Conservation (phyloP, 139 green algal species). For the Zygnema cylindricum region DNA sequence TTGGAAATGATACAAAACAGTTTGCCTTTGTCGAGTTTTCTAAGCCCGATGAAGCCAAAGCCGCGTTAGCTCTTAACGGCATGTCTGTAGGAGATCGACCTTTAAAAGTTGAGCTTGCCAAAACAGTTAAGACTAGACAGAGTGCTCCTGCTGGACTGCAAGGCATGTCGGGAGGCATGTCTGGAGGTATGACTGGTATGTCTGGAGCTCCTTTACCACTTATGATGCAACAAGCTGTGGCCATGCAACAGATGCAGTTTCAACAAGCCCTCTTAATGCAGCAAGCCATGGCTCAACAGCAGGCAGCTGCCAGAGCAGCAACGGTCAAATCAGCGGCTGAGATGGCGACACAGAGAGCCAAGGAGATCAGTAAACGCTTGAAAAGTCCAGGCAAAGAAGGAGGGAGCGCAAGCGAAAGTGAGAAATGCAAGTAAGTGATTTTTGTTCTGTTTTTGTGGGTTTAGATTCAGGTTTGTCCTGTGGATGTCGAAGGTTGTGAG, state of each 20-base stretch:
- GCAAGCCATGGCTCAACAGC: constrained; percentile 66
- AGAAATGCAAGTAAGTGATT: constrained; percentile 35
- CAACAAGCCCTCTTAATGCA: constrained; percentile 70
- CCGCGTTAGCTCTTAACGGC: constrained; percentile 65
- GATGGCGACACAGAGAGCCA: constrained; percentile 63
- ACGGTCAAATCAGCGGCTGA: constrained; percentile 66
- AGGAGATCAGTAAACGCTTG: constrained; percentile 67
- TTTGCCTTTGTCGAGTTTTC: constrained; percentile 69
- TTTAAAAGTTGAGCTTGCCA: constrained; percentile 58
- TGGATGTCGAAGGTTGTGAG: constrained; percentile 24
- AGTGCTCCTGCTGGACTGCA: not conserved
- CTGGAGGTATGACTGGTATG: not conserved
- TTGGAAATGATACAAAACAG: constrained; percentile 52
- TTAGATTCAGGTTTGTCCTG: constrained; percentile 1
- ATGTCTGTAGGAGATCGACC: constrained; percentile 63
- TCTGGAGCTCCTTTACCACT: not conserved
- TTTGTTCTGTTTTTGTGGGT: constrained; percentile 6
- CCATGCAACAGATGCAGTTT: constrained; percentile 70
- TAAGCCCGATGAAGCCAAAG: constrained; percentile 55
- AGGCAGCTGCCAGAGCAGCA: constrained; percentile 56
- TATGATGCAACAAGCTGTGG: constrained; percentile 63
- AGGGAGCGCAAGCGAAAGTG: constrained; percentile 7
- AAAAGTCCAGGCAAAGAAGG: constrained; percentile 8
- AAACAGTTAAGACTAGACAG: constrained; percentile 12
- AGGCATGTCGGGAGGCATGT: not conserved